Conservation (phyloP, 2,329 filamentous ascomycete species). For the Fusarium graminum region DNA sequence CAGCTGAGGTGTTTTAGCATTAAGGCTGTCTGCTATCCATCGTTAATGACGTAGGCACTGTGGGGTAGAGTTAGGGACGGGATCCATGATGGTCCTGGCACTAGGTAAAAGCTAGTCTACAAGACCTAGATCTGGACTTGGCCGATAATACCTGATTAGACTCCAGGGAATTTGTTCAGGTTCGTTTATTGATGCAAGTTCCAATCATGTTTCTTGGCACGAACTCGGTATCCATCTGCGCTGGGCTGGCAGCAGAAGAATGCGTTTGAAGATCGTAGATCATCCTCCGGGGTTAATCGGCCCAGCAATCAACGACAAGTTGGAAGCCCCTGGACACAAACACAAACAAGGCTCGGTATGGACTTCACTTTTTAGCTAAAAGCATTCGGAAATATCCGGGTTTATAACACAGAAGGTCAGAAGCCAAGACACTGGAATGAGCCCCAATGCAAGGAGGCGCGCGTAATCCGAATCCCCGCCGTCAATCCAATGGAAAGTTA, state of each 20-base stretch:
- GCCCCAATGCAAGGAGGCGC: constrained; percentile 19
- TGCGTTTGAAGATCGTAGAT: not conserved
- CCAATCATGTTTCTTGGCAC: not conserved
- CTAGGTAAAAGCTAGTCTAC: not conserved
- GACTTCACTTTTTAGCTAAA: constrained; percentile 1
- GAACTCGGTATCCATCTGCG: not conserved
- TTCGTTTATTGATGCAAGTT: not conserved
- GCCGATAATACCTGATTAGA: not conserved
- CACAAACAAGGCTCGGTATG: not conserved
- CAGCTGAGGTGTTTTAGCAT: constrained; percentile 12
- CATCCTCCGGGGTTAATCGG: constrained; percentile 8
- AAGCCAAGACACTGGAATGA: constrained; percentile 9
- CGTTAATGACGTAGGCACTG: constrained; percentile 41
- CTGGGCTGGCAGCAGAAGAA: not conserved
- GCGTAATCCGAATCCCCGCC: constrained; percentile 11
- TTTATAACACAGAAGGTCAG: constrained; percentile 4
- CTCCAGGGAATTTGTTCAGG: not conserved
- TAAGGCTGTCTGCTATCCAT: constrained; percentile 2
- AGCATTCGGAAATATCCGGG: not conserved
- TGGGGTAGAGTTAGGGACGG: constrained; percentile 26
- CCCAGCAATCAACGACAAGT: not conserved
- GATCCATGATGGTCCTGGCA: not conserved
- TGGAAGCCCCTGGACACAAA: not conserved
- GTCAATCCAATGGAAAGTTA: constrained; percentile 19
- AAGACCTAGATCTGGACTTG: too few species aligned